Percentiles rank a stretch among this genome's conserved stretches.
Evolutionary conservation across 257 asterid species (phyloP).

Genomic region (Nicotiana tabacum): DNA sequence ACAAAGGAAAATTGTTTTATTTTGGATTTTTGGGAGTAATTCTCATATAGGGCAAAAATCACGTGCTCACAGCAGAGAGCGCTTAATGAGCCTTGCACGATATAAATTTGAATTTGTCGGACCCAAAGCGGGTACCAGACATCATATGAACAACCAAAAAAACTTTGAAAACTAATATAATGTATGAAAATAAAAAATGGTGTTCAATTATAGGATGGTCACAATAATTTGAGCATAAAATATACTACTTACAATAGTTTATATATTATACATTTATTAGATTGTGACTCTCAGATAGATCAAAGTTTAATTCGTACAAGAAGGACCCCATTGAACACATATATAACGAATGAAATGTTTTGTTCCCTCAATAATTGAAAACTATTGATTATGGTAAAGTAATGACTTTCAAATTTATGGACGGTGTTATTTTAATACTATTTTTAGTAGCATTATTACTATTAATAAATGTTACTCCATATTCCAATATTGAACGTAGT

Average conservation of each 20-base stretch:
- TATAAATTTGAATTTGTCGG: too few species aligned
- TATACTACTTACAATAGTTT: too few species aligned
- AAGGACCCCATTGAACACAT: conserved; percentile 2
- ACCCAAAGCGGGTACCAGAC: fast-evolving
- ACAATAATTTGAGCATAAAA: background rate
- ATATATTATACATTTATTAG: background rate
- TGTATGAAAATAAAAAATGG: background rate
- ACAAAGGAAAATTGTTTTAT: too few species aligned
- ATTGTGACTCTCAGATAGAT: background rate
- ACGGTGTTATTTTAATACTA: background rate
- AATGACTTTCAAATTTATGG: background rate
- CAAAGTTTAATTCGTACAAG: background rate
- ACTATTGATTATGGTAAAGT: background rate
- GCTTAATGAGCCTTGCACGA: too few species aligned
- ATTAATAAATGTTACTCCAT: background rate
- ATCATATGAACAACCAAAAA: fast-evolving
- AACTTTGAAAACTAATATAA: background rate
- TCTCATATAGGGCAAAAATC: too few species aligned
- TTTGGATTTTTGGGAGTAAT: too few species aligned
- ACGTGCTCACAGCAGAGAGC: too few species aligned
- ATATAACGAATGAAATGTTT: background rate
- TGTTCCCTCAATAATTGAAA: background rate
- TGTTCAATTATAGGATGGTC: background rate
- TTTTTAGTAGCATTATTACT: background rate
- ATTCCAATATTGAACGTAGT: background rate